Base-by-base conservation (phyloP, 2,329 filamentous ascomycete species). In the Pseudocercospora pini-densiflorae region DNA sequence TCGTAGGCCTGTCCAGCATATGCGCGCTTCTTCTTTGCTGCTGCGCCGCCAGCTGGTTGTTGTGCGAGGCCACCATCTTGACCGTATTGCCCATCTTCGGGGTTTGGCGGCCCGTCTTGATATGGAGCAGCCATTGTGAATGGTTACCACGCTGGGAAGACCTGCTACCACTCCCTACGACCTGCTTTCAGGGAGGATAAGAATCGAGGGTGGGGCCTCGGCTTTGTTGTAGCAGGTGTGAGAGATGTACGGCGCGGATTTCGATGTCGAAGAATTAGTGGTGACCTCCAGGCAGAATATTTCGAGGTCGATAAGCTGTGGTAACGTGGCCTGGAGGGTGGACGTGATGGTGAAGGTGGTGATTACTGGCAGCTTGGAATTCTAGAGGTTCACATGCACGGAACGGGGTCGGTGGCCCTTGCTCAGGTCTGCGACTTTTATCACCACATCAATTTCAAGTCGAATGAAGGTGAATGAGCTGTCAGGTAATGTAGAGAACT, bases 1-100 rank as follows among this genome's bases (percentile, higher is more conserved):
- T 97, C 94, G 80, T 97, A 99, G 54, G 94, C 94, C 80, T 96
- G 92, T 64, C 92, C 92, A 62, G 95, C 95, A 83, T 98, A 98
- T 64, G 92, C 90, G 84, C 93, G 88, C 87, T 97, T 97, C 88
- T 97, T 97, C 84, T 93, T 93, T 23, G 68, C 72, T 16, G 70
- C 73, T 29, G 68, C 71, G 33, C 70, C 72, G 29, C 54, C 57
- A 3, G 65, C 67, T 14, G 70, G 59, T 43, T 70, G 61, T 65
- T 74, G 67, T 10, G 68, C 68, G 40, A 73, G 71, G 24, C 67
- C 72, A 43, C 69, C 74, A 63, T 74, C 69, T 58, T 72, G 69
- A 36, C 49, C 54, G 54, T 72, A 70, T 27, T 68, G 64, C 31
- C 54, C 67, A 29, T 64, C 67, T 51, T 68, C 67, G 4, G 66